These are phyloP conservation scores for Trametes elegans DNA, from an alignment of 768 basidiomycete genomes.

Conservation along the genomic window DNA sequence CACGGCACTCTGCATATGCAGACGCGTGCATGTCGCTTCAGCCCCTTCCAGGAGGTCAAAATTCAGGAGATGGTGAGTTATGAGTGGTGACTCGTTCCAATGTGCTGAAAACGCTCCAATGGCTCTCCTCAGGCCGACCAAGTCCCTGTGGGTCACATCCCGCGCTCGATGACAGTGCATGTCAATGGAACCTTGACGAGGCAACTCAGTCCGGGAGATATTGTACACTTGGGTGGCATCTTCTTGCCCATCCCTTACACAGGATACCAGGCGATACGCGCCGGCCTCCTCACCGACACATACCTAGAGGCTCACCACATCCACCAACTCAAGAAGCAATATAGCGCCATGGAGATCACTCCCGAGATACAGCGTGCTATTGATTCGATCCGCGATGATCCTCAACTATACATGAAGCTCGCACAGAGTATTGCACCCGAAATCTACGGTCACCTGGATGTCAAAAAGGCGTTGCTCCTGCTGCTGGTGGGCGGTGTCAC, in stretches of 20 bases:
- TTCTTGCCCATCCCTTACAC: conserved; percentile 98
- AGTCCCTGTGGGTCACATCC: conserved; percentile 99
- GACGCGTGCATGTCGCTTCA: conserved; percentile 94
- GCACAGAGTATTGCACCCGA: conserved; percentile 96
- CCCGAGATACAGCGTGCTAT: conserved; percentile 76
- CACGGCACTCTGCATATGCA: conserved; percentile 97
- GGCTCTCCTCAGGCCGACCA: conserved; percentile 74
- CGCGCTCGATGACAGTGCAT: conserved; percentile 97
- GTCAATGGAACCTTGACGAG: conserved; percentile 88
- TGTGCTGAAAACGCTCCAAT: conserved; percentile 11
- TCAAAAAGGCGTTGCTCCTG: conserved; percentile 93
- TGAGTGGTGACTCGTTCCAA: neutral
- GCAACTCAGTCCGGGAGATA: conserved; percentile 91
- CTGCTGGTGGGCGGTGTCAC: conserved; percentile 95
- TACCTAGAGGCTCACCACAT: conserved; percentile 92
- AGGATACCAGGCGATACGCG: conserved; percentile 94
- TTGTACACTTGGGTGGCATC: conserved; percentile 92
- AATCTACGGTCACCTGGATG: conserved; percentile 96
- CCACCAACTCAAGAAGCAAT: conserved; percentile 96
- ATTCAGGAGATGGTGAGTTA: conserved; percentile 98
- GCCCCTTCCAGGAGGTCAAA: conserved; percentile 97
- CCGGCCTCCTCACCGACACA: conserved; percentile 95
- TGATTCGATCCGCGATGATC: conserved; percentile 65
- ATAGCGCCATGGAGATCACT: conserved; percentile 90
- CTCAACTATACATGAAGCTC: conserved; percentile 81